Base-by-base conservation (phyloP, 345 rosid species). In the Gossypium australe region DNA sequence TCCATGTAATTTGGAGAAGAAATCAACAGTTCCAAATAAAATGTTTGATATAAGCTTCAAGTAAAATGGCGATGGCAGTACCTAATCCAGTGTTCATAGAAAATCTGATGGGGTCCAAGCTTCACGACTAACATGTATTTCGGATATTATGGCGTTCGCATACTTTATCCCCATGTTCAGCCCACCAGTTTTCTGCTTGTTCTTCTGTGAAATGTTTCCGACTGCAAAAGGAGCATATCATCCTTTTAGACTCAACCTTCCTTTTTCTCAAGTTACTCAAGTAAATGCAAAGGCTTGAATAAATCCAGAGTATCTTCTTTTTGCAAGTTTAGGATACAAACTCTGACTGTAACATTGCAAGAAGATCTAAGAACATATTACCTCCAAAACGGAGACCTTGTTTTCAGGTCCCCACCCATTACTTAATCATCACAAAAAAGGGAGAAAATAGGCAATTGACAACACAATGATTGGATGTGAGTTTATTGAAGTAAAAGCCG, bases 161-260 rank as follows among this genome's bases (percentile, higher is more conserved):
- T 45, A 89, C 83, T 78, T 76, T 80, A 79, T 80, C 59, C 48
- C 87, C 97, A 77, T 94, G 86, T 73, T 89, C 93, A 66, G 86
- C 82, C 98, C 97, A 94, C 98, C 97, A 90, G 44, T 85, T 92
- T 88, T 92, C 93, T 9, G 97, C 98, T 84, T 84, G 82, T 70
- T 87, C 87, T 84, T 94, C 93, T 0, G 84, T 88, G 77, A 90
- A 92, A 49, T 85, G 86, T 85, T 86, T 87, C 68, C 91, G 90
- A 79, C 98, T 92, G 89, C 73, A 52, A 44, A 51, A 77, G 53
- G 22, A 77, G 67, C 61, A 75, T 59, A 71, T 24, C 18, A 67
- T 29, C 60, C 7, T 56, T 78, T 14, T 11, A 25, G 48, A 51
- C 18, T 27, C 58, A 49, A 58, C 0, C n/a, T 65, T 41, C 11